Percentiles rank a stretch among this genome's conserved stretches.
These are phyloP conservation scores for Aspergillus glaucus DNA, from an alignment of 2,329 filamentous ascomycete species.

Conservation along the genomic window DNA sequence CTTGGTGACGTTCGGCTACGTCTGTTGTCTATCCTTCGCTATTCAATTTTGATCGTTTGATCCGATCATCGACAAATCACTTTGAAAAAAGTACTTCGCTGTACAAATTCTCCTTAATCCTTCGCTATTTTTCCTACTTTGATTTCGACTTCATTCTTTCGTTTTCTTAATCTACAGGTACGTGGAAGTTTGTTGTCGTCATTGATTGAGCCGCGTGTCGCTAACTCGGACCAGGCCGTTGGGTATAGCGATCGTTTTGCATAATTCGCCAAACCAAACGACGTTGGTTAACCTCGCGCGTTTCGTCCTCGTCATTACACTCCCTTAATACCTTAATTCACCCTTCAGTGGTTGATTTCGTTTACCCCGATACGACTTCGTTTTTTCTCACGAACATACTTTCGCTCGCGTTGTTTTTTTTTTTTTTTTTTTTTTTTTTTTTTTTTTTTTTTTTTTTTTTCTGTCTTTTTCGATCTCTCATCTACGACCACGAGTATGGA, in stretches of 20 bases:
- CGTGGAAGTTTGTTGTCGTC: neutral
- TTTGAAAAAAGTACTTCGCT: slow-evolving; percentile 5
- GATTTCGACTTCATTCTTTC: slow-evolving; percentile 3
- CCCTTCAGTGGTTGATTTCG: slow-evolving; percentile 21
- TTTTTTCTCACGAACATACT: slow-evolving; percentile 2
- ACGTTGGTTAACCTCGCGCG: slow-evolving; percentile 9
- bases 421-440: no score
- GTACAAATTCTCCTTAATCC: slow-evolving; percentile 14
- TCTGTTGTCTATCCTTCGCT: slow-evolving; percentile 16
- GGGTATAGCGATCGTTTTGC: slow-evolving; percentile 5
- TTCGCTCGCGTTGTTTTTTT: slow-evolving; percentile 3
- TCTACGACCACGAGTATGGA: slow-evolving; percentile 54
- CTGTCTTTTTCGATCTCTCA: slow-evolving; percentile 9
- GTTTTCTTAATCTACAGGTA: slow-evolving; percentile 10
- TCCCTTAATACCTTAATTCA: slow-evolving; percentile 28
- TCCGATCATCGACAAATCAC: neutral
- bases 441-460: slow-evolving; percentile 24
- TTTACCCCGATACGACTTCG: slow-evolving; percentile 4
- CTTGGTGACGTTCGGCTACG: slow-evolving; percentile 15
- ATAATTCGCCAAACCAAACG: slow-evolving; percentile 5
- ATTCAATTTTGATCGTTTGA: slow-evolving; percentile 2
- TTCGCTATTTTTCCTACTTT: slow-evolving; percentile 9
- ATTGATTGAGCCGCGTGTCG: neutral
- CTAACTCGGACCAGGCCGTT: slow-evolving; percentile 7
- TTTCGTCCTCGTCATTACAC: slow-evolving; percentile 13